Evolutionary conservation across 2,329 filamentous ascomycete genomes (phyloP), one percentile per base, ranked within the genome.

Genomic region (Curvularia spicifera): DNA sequence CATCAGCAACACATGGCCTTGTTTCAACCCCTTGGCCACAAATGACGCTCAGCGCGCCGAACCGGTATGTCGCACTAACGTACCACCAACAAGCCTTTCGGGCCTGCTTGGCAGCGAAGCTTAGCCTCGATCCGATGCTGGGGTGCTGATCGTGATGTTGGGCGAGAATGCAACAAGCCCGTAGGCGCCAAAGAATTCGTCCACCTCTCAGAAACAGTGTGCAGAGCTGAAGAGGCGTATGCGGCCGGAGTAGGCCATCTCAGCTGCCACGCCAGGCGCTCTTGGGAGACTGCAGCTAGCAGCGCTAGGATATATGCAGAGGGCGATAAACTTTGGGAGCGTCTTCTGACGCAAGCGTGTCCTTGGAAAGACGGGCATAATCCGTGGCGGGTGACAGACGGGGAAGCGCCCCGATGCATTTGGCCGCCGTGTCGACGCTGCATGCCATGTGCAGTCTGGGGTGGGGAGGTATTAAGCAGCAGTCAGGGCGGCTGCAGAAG

Each of bases 41-140:
- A 8, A 10, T 29, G 43, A 29, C n/a, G 5, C 7, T n/a, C 13
- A 29, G 29, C 13, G 24, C 13, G 31, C 15, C 31, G 33, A 22
- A 40, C 26, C 26, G 18, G 6, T n/a, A 31, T 46, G 47, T 51
- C 48, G 48, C 55, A 58, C 58, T 29, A 61, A 53, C 35, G 39
- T 22, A 29, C 44, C 40, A 43, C 20, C 53, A 45, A 68, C 53
- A 71, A 71, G 69, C 69, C 62, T 70, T 66, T 44, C 22, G 47
- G 53, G 28, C 28, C 29, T 46, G 42, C 68, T 71, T 71, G 68
- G 69, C 69, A 47, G 22, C 13, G 64, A 71, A 66, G 68, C 69
- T 71, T 71, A 67, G 62, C 57, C 28, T 35, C 35, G 46, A 59
- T 61, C 53, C 45, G 50, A 57, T 51, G 49, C 53, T 49, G 40